Conservation (phyloP, 805 yeast species). For the Ogataea pignaliae region DNA sequence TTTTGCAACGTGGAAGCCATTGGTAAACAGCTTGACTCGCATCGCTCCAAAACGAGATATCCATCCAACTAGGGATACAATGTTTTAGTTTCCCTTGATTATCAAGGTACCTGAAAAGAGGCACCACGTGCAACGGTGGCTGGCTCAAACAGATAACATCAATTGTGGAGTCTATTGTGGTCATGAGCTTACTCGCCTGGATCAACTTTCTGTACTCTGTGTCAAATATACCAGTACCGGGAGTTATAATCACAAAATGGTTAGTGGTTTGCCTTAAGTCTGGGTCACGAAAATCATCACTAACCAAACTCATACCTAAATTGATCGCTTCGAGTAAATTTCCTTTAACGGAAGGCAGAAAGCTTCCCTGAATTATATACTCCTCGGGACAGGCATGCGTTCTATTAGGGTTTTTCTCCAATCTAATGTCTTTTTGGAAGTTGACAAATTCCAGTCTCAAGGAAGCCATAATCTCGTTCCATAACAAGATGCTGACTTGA, state of each 20-base stretch:
- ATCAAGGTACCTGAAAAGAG: conserved; percentile 71
- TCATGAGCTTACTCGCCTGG: conserved; percentile 69
- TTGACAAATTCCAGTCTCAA: conserved; percentile 79
- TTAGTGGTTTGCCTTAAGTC: conserved; percentile 87
- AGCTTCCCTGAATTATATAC: conserved; percentile 50
- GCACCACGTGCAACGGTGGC: conserved; percentile 90
- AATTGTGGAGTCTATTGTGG: conserved; percentile 77
- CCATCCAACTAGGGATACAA: conserved; percentile 94
- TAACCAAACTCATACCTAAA: conserved; percentile 71
- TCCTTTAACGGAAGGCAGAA: conserved; percentile 86
- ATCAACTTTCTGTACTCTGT: conserved; percentile 76
- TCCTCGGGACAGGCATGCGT: conserved; percentile 31
- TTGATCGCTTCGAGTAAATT: conserved; percentile 85
- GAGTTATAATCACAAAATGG: conserved; percentile 83
- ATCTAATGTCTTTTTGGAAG: conserved; percentile 69
- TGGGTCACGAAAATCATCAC: conserved; percentile 75
- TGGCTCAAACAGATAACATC: conserved; percentile 86
- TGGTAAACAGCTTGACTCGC: conserved; percentile 41
- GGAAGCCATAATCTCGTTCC: conserved; percentile 91
- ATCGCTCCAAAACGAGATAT: conserved; percentile 85
- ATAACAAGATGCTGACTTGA: conserved; percentile 80
- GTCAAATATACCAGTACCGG: conserved; percentile 92
- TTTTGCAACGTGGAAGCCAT: conserved; percentile 94
- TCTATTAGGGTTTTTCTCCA: conserved; percentile 34
- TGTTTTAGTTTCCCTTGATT: conserved; percentile 48